A percentile compares a stretch with the other conserved stretches of the same genome.
Evolutionary conservation across 108 stramenopile genomes (phyloP).

Genomic region (Poteriospumella lacustris): DNA sequence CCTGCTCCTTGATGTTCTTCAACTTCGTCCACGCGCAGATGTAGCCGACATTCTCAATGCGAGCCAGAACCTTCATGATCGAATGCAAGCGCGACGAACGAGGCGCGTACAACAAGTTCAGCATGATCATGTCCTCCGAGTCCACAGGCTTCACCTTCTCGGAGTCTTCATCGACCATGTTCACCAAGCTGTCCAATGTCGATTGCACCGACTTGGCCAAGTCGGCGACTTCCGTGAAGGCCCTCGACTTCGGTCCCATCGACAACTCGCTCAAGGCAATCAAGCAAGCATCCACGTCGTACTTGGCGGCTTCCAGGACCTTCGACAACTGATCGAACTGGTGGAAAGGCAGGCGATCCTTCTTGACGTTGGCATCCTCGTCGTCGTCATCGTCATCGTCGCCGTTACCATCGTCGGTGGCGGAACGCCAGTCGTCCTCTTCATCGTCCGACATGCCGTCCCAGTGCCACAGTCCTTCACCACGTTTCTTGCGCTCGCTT

Average conservation of each 20-base stretch:
- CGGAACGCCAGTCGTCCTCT: conserved; percentile 36
- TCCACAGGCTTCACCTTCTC: too few relatives aligned
- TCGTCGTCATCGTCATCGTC: conserved; percentile 19
- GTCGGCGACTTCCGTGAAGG: conserved; percentile 11
- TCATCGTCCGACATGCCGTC: conserved; percentile 34
- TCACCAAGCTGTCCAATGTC: neutral
- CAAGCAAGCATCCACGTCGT: conserved; percentile 18
- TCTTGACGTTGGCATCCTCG: neutral
- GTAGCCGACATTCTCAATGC: conserved; percentile 33
- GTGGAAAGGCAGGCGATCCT: conserved; percentile 19
- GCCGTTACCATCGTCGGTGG: neutral
- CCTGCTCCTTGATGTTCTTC: conserved; percentile 18
- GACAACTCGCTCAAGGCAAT: conserved; percentile 1
- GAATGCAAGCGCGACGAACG: conserved; percentile 28
- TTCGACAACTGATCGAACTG: conserved; percentile 26
- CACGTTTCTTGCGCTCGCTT: conserved; percentile 11
- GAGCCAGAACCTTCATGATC: conserved; percentile 20
- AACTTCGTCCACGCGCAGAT: conserved; percentile 36
- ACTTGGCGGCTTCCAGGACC: conserved; percentile 23
- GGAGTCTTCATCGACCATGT: neutral
- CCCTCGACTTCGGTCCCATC: neutral
- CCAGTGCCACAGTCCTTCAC: conserved; percentile 41
- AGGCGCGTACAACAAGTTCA: conserved; percentile 40
- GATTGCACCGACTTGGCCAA: neutral
- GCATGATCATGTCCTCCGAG: conserved; percentile 26